phyloP scores from a whole-genome alignment of 208 protist genomes.

The Acanthamoeba triangularis region DNA sequence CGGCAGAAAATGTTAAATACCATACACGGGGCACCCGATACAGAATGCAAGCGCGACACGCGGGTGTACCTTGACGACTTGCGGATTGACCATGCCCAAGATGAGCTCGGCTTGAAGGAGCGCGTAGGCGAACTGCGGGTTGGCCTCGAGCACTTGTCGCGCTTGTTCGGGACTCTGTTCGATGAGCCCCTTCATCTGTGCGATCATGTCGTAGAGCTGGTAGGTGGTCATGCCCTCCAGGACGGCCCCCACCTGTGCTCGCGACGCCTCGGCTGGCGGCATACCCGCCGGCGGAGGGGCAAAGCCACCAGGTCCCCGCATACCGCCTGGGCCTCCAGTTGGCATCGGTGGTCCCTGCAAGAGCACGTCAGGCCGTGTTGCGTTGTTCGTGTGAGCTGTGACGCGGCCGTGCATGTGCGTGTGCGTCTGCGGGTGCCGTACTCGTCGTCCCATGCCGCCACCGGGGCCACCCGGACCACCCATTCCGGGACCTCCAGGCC shows the following conservation, averaged over 20 bases:
- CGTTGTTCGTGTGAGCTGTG: too few species aligned
- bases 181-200: constrained; percentile 77
- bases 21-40: not conserved
- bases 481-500: not conserved
- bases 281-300: not conserved
- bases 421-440: not conserved
- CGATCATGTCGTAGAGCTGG: constrained; percentile 67
- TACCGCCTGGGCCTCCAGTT: not conserved
- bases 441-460: not conserved
- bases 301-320: not conserved
- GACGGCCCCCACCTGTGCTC: constrained; percentile 25
- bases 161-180: constrained; percentile 84
- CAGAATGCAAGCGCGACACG: not conserved
- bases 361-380: too few species aligned
- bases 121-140: constrained; percentile 87
- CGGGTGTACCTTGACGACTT: constrained; percentile 66
- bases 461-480: not conserved
- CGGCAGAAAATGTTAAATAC: not conserved
- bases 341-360: not conserved
- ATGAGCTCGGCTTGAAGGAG: constrained; percentile 83
- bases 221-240: constrained; percentile 59
- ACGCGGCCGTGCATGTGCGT: not conserved
- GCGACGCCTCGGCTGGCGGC: not conserved
- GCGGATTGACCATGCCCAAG: constrained; percentile 83
- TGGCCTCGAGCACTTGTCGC: constrained; percentile 77